These are phyloP conservation scores for Chlorella ohadii DNA, from an alignment of 139 green algal species.

Conservation along the genomic window DNA sequence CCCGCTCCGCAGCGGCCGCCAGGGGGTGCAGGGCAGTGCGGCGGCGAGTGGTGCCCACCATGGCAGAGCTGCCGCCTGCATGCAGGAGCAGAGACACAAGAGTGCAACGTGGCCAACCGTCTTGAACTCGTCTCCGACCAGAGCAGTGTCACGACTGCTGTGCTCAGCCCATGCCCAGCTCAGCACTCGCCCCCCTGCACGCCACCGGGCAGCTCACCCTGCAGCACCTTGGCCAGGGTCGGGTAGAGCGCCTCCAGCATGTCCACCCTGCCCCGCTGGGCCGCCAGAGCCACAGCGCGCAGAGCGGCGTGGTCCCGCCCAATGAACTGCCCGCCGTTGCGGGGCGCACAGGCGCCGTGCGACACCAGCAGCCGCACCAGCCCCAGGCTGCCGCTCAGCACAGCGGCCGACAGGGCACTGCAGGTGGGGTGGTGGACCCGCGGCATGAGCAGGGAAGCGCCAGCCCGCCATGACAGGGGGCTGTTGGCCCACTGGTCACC, in stretches of 20 bases:
- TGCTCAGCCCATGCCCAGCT: not conserved
- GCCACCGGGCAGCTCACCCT: not conserved
- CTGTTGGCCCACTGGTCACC: no score
- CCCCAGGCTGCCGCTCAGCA: slow-evolving; percentile 1
- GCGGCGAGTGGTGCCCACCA: slow-evolving; percentile 5
- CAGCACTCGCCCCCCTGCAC: not conserved
- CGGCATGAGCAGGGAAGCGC: not conserved
- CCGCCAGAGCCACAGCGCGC: slow-evolving; percentile 9
- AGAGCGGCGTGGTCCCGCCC: not conserved
- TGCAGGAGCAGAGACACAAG: not conserved
- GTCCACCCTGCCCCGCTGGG: not conserved
- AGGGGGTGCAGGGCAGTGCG: slow-evolving; percentile 23
- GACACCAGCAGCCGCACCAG: slow-evolving; percentile 14
- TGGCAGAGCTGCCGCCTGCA: slow-evolving; percentile 15
- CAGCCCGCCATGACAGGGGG: no score
- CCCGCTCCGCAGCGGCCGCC: not conserved
- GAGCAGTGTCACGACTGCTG: not conserved
- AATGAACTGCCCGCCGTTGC: not conserved
- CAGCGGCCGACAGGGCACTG: slow-evolving; percentile 17
- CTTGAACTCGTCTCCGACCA: no score
- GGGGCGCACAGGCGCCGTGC: not conserved
- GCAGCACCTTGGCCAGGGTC: not conserved
- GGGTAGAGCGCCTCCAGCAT: slow-evolving; percentile 8
- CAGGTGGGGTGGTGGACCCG: not conserved
- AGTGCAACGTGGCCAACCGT: no score